phyloP scores from a whole-genome alignment of 1,284 basidiomycete species.

The Puccinia hordei region DNA sequence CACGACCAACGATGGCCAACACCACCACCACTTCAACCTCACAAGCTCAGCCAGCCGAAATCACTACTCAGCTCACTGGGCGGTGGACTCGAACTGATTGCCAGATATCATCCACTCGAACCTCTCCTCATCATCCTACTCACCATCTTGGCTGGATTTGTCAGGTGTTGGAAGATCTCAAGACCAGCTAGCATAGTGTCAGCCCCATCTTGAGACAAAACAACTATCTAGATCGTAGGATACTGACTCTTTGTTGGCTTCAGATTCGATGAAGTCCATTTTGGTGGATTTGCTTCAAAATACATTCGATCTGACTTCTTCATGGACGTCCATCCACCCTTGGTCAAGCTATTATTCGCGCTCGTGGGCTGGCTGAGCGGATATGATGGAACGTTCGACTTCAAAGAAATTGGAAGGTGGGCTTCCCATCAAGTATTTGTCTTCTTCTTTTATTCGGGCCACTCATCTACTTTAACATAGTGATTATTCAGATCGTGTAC shows the following conservation, averaged over 20 bases:
- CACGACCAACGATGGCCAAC: too few species aligned
- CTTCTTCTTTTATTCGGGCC: background rate
- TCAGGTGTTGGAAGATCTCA: conserved; percentile 33
- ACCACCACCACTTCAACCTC: too few species aligned
- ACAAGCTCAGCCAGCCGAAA: background rate
- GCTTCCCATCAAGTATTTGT: conserved; percentile 61
- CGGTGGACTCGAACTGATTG: conserved; percentile 33
- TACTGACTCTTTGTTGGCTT: background rate
- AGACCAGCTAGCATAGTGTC: conserved; percentile 43
- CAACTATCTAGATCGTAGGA: background rate
- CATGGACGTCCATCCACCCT: conserved; percentile 95
- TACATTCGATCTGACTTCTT: conserved; percentile 84
- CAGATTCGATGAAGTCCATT: conserved; percentile 95
- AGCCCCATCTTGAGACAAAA: background rate
- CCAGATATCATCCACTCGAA: background rate
- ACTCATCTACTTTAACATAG: background rate
- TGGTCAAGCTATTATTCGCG: conserved; percentile 93
- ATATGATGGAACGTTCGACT: conserved; percentile 91
- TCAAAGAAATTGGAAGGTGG: conserved; percentile 92
- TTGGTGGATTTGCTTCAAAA: conserved; percentile 89
- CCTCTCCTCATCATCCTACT: background rate
- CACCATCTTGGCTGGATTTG: conserved; percentile 17
- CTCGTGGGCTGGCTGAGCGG: conserved; percentile 82
- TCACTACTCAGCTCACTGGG: background rate
- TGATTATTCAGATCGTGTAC: conserved; percentile 65